Percentiles rank a stretch among this genome's conserved stretches.
Conservation (phyloP, 2,329 filamentous ascomycete species). For the Lachnellula hyalina region DNA sequence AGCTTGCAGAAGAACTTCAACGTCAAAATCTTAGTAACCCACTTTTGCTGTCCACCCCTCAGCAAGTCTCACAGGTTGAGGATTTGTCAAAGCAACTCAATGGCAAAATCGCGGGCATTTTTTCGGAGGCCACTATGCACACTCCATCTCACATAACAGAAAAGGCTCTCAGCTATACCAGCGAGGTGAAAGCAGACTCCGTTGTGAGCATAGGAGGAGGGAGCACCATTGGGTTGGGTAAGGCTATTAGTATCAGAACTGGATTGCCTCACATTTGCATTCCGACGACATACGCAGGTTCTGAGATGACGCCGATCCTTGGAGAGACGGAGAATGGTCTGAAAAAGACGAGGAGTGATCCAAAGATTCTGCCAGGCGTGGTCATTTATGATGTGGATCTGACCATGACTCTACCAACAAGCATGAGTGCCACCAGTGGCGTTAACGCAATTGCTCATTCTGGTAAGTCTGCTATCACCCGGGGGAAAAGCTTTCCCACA, state of each 20-base stretch:
- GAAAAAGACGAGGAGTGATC: constrained; percentile 53
- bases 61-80: constrained; percentile 42
- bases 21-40: constrained; percentile 45
- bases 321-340: constrained; percentile 54
- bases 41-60: constrained; percentile 51
- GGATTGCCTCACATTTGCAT: constrained; percentile 53
- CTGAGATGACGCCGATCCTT: constrained; percentile 60
- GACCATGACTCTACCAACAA: constrained; percentile 51
- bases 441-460: constrained; percentile 63
- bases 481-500: not conserved
- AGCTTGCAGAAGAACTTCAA: constrained; percentile 38
- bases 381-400: constrained; percentile 62
- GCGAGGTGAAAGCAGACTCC: constrained; percentile 43
- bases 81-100: constrained; percentile 34
- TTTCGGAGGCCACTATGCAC: constrained; percentile 56
- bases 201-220: constrained; percentile 58
- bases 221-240: constrained; percentile 57
- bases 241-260: constrained; percentile 48
- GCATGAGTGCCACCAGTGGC: constrained; percentile 52
- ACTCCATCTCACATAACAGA: constrained; percentile 54
- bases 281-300: constrained; percentile 57
- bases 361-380: constrained; percentile 52
- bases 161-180: constrained; percentile 45
- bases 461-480: constrained; percentile 28
- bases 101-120: constrained; percentile 44